phyloP scores from a whole-genome alignment of 805 yeast genomes.

The Dipodascopsis tothii region DNA sequence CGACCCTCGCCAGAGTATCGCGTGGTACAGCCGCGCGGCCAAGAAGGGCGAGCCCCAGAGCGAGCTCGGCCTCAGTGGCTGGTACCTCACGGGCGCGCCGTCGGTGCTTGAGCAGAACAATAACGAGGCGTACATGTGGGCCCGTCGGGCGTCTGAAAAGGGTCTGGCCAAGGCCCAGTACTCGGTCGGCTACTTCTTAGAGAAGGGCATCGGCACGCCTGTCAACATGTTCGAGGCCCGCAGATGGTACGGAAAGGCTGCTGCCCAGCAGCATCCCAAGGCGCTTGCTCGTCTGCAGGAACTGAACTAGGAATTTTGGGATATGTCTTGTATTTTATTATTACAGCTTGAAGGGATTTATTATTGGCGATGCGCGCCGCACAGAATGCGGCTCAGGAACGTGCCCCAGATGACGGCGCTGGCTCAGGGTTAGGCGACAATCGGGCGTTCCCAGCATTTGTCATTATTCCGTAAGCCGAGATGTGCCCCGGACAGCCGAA shows the following conservation, averaged over 20 bases:
- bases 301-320: too few relatives aligned
- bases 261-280: slow-evolving; percentile 29
- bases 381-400: too few relatives aligned
- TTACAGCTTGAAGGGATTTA: too few relatives aligned
- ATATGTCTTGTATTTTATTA: too few relatives aligned
- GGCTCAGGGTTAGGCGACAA: too few relatives aligned
- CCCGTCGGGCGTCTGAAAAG: slow-evolving; percentile 57
- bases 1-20: slow-evolving; percentile 53
- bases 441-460: too few relatives aligned
- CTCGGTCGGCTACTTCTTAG: slow-evolving; percentile 63
- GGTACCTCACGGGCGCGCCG: slow-evolving; percentile 70
- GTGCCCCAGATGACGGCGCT: too few relatives aligned
- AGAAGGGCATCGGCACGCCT: slow-evolving; percentile 60
- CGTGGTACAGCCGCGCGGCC: slow-evolving; percentile 70
- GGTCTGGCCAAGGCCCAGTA: slow-evolving; percentile 65
- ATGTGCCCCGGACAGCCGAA: too few relatives aligned
- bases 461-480: too few relatives aligned
- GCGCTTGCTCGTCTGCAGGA: slow-evolving; percentile 15
- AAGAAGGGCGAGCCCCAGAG: slow-evolving; percentile 54
- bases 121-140: slow-evolving; percentile 70
- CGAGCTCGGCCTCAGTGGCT: slow-evolving; percentile 65
- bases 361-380: too few relatives aligned
- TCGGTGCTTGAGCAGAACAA: slow-evolving; percentile 52
- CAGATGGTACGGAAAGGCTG: slow-evolving; percentile 53
- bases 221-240: slow-evolving; percentile 43